A percentile compares a stretch with the other conserved stretches of the same genome.
These are phyloP conservation scores for Stygiomarasmius scandens DNA, from an alignment of 1,284 basidiomycete species.

Conservation along the genomic window DNA sequence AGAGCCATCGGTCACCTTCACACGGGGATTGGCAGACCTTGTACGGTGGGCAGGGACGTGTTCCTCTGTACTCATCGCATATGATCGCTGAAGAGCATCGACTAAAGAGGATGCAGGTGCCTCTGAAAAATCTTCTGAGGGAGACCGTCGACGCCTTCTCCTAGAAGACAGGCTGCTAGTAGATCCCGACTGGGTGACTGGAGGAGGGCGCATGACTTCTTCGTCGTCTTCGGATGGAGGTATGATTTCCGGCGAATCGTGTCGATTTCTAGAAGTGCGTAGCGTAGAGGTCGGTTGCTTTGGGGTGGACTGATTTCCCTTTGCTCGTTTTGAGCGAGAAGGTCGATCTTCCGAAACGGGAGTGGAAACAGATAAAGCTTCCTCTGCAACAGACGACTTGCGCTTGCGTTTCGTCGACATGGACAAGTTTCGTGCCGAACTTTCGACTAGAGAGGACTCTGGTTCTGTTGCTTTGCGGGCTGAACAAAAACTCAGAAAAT, in stretches of 20 bases:
- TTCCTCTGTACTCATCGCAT: not conserved
- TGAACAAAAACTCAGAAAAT: not conserved
- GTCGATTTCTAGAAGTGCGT: slow-evolving; percentile 7
- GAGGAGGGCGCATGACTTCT: not conserved
- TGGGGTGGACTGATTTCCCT: slow-evolving; percentile 6
- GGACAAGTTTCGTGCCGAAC: too few species aligned
- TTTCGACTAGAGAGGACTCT: not conserved
- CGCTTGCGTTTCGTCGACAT: slow-evolving; percentile 6
- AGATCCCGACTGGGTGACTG: not conserved
- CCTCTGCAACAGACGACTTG: not conserved
- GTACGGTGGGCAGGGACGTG: slow-evolving; percentile 45
- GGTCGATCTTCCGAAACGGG: slow-evolving; percentile 26
- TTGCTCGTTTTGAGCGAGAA: slow-evolving; percentile 21
- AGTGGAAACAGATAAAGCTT: slow-evolving; percentile 9
- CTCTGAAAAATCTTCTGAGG: not conserved
- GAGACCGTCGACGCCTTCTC: too few species aligned
- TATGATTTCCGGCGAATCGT: slow-evolving; percentile 21
- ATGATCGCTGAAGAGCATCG: not conserved
- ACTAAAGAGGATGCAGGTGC: not conserved
- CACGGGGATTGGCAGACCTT: slow-evolving; percentile 51
- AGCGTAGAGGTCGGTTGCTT: slow-evolving; percentile 7
- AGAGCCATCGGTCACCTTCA: slow-evolving; percentile 52
- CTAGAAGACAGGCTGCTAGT: too few species aligned
- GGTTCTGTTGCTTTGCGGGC: not conserved
- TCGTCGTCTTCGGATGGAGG: slow-evolving; percentile 37